Conservation (phyloP, 352 stramenopile species). For the Globisporangium parvum region DNA sequence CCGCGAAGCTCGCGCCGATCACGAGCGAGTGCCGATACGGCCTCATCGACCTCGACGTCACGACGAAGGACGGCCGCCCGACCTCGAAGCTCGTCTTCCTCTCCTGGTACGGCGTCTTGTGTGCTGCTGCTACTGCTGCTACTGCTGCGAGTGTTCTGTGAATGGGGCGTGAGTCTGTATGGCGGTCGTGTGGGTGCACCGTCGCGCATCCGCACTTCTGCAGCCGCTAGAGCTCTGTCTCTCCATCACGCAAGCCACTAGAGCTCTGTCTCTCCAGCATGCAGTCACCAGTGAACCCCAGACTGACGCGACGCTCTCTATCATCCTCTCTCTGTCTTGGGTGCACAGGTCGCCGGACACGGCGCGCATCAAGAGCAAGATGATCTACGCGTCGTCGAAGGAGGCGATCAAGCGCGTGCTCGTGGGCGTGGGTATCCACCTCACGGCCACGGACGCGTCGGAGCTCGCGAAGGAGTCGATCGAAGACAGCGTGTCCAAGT, state of each 20-base stretch:
- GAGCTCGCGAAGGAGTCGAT: constrained; percentile 82
- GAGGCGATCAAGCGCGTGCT: constrained; percentile 92
- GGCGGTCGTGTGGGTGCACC: not conserved
- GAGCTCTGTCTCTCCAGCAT: too few species aligned
- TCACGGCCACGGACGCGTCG: constrained; percentile 91
- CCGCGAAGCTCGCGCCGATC: constrained; percentile 60
- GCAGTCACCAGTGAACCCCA: too few species aligned
- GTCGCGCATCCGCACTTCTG: not conserved
- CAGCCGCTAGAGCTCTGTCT: too few species aligned
- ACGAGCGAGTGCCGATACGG: constrained; percentile 85
- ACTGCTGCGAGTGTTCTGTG: too few species aligned
- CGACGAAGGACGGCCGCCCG: constrained; percentile 83
- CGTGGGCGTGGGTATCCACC: constrained; percentile 93
- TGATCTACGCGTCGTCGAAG: constrained; percentile 95
- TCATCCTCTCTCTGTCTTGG: not conserved
- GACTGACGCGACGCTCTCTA: not conserved
- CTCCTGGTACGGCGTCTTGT: constrained; percentile 73
- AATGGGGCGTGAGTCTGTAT: too few species aligned
- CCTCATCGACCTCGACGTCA: constrained; percentile 87
- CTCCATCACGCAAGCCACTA: too few species aligned
- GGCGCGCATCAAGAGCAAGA: constrained; percentile 91
- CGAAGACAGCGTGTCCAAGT: constrained; percentile 80
- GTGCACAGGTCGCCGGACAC: constrained; percentile 86
- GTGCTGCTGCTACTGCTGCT: too few species aligned
- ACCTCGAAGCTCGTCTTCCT: constrained; percentile 91